These are phyloP conservation scores for Wickerhamomyces xylosicus DNA, from an alignment of 805 yeast species.

Conservation along the genomic window DNA sequence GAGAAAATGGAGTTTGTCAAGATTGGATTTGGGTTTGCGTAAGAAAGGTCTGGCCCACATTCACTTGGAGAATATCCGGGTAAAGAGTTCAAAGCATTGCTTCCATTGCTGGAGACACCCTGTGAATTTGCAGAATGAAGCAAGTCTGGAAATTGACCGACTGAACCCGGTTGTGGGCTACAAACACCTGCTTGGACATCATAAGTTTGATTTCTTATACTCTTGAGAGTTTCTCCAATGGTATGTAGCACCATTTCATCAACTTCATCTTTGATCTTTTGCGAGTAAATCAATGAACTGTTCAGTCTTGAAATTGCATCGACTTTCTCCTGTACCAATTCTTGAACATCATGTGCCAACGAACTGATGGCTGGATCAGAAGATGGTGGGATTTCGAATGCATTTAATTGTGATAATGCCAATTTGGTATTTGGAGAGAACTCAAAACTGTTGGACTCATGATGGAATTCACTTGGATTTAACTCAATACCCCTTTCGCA, in stretches of 20 bases:
- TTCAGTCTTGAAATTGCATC: conserved; percentile 62
- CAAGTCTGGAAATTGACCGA: background rate
- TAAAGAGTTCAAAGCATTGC: background rate
- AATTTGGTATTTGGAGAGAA: conserved; percentile 53
- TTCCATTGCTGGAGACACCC: background rate
- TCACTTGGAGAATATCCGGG: background rate
- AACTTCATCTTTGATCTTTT: conserved; percentile 69
- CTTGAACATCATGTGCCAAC: conserved; percentile 59
- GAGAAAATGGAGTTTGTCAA: conserved; percentile 24
- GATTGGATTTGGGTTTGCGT: conserved; percentile 16
- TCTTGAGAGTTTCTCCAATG: conserved; percentile 52
- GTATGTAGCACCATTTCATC: conserved; percentile 55
- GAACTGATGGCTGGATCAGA: conserved; percentile 56
- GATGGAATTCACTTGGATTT: conserved; percentile 55
- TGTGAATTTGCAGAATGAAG: background rate
- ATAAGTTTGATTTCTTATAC: conserved; percentile 25
- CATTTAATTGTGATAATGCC: conserved; percentile 35
- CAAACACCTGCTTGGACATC: conserved; percentile 4
- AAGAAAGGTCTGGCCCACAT: conserved; percentile 7
- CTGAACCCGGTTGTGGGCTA: conserved; percentile 1
- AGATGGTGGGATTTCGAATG: conserved; percentile 34
- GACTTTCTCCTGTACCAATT: conserved; percentile 50
- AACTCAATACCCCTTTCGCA: conserved; percentile 68
- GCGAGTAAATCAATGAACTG: conserved; percentile 64
- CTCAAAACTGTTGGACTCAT: conserved; percentile 16